phyloP scores from a whole-genome alignment of 1,284 basidiomycete genomes.

The Ceraceosorus bombacis region DNA sequence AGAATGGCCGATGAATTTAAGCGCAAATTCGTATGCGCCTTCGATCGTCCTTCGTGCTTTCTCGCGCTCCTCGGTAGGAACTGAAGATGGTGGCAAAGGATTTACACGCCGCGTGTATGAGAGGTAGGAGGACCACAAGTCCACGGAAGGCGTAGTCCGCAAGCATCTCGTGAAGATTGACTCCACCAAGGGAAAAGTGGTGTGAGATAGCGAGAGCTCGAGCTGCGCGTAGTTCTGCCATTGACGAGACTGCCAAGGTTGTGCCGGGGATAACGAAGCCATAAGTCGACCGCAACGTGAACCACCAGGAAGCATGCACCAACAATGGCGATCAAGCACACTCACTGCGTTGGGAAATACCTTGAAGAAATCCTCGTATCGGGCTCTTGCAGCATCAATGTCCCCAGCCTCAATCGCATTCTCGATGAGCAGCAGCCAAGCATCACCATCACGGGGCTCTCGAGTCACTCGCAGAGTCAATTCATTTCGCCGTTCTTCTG shows the following conservation, averaged over 20 bases:
- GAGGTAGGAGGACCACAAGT: constrained; percentile 67
- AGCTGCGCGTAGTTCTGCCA: constrained; percentile 64
- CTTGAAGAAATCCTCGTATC: constrained; percentile 66
- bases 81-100: constrained; percentile 47
- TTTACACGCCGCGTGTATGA: constrained; percentile 45
- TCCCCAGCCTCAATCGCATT: constrained; percentile 63
- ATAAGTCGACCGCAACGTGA: not conserved
- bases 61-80: constrained; percentile 51
- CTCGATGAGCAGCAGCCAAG: constrained; percentile 63
- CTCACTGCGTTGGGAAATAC: constrained; percentile 71
- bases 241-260: constrained; percentile 42
- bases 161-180: constrained; percentile 69
- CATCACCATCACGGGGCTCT: constrained; percentile 60
- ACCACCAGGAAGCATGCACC: not conserved
- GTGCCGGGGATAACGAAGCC: not conserved
- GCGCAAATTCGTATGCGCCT: constrained; percentile 86
- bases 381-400: constrained; percentile 61
- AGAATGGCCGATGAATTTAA: constrained; percentile 76
- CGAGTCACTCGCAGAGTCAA: constrained; percentile 22
- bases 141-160: constrained; percentile 70
- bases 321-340: not conserved
- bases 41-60: constrained; percentile 65
- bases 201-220: constrained; percentile 60
- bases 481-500: too few relatives aligned
- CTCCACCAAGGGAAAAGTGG: constrained; percentile 55